A percentile compares a stretch with the other conserved stretches of the same genome.
Evolutionary conservation across 2,329 filamentous ascomycete species (phyloP).

Genomic region (Curvularia sp.): DNA sequence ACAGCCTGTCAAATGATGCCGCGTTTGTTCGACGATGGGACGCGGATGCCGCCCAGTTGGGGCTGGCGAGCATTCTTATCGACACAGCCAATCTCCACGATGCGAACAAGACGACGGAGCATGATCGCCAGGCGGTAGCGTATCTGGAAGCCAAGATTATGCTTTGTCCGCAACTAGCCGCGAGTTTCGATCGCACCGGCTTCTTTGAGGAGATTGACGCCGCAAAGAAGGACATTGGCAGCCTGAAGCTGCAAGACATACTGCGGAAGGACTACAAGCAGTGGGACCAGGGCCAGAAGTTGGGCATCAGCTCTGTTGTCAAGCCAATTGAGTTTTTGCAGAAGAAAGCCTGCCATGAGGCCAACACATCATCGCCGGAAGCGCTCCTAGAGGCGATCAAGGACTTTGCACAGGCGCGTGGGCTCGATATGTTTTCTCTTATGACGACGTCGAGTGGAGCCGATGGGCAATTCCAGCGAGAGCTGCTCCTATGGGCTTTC

Average conservation of each 20-base stretch:
- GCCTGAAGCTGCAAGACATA: constrained; percentile 69
- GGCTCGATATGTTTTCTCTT: constrained; percentile 68
- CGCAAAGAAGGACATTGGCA: constrained; percentile 72
- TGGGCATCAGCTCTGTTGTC: constrained; percentile 73
- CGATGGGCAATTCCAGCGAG: constrained; percentile 65
- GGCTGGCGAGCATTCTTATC: constrained; percentile 73
- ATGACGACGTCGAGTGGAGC: constrained; percentile 71
- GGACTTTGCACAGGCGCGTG: constrained; percentile 62
- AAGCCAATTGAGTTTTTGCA: constrained; percentile 68
- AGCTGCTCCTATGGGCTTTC: constrained; percentile 72
- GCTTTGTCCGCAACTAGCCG: constrained; percentile 44
- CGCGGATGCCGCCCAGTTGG: constrained; percentile 69
- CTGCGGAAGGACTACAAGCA: constrained; percentile 86
- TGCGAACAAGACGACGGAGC: constrained; percentile 67
- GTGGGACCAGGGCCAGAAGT: constrained; percentile 64
- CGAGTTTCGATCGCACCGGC: constrained; percentile 58
- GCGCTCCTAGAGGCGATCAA: constrained; percentile 59
- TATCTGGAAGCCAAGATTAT: constrained; percentile 65
- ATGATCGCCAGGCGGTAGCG: constrained; percentile 65
- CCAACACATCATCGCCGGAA: constrained; percentile 27
- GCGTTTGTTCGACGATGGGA: constrained; percentile 55
- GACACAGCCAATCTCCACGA: constrained; percentile 71
- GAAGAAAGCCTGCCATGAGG: constrained; percentile 58
- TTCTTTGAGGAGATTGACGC: constrained; percentile 67
- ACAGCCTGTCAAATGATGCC: constrained; percentile 41